Evolutionary conservation across 345 rosid species (phyloP), one percentile per base, ranked within the genome.

Genomic region (Eutrema japonicum): DNA sequence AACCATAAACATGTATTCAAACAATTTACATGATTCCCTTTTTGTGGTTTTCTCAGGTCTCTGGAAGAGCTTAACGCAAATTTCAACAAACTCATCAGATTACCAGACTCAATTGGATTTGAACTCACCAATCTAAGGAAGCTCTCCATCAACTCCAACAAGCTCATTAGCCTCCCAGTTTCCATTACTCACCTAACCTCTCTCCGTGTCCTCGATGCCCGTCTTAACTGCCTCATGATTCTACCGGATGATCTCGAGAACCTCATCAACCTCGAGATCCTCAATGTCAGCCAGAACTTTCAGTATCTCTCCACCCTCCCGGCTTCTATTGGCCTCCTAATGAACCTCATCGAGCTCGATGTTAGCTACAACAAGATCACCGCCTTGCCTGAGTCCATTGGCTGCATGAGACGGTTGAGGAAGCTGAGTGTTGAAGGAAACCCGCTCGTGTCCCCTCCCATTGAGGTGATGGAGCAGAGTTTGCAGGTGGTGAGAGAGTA

Each of bases 211-310:
- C 77, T 91, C 0, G 97, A 91, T 2, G 96, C 86, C 0, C 87
- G 98, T 51, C 88, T 93, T 8, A 93, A 93, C 81, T 87, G 90
- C 77, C 90, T 93, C 7, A 79, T 83, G 52, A 55, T 86, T 6
- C 88, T 93, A 7, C 97, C 98, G 0, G 88, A 85, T 26, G 98
- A 87, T 76, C 62, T 93, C 1, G 97, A 91, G 76, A 93, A 86
- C 60, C 81, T 93, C 7, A 83, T 88, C 73, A 86, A 85, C 76
- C 80, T 93, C 2, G 80, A 91, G 77, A 75, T 83, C 51, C 89
- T 93, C 12, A 93, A 93, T 36, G 79, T 91, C 9, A 90, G 98
- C 73, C 97, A 90, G 37, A 93, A 93, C 69, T 93, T 93, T 69
- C 98, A 89, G 7, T 80, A 83, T 78, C 89, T 93, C 0, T 77